Evolutionary conservation across 1,139 yeast species (phyloP).

Genomic region (Magnusiomyces sp.): DNA sequence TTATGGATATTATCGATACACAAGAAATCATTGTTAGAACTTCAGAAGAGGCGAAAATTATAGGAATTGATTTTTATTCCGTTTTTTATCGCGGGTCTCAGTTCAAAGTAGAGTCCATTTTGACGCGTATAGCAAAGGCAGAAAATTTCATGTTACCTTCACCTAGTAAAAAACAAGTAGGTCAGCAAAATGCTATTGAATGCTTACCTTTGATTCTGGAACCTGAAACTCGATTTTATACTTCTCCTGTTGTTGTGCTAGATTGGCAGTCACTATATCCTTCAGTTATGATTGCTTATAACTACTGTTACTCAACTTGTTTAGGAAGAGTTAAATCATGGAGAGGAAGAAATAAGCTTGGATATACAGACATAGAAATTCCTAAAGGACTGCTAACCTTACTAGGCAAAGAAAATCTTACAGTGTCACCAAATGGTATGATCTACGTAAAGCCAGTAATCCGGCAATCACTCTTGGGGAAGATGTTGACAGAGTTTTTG

Average conservation of each 20-base stretch:
- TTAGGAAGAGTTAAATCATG: constrained; percentile 59
- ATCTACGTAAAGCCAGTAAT: constrained; percentile 60
- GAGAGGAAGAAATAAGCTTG: constrained; percentile 43
- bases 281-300: constrained; percentile 83
- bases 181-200: constrained; percentile 77
- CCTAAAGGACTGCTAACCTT: constrained; percentile 51
- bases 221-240: constrained; percentile 76
- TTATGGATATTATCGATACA: constrained; percentile 45
- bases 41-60: constrained; percentile 73
- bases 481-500: constrained; percentile 75
- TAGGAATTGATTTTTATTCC: constrained; percentile 86
- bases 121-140: constrained; percentile 62
- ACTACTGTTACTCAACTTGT: constrained; percentile 83
- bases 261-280: constrained; percentile 95
- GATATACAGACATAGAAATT: constrained; percentile 41
- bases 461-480: constrained; percentile 67
- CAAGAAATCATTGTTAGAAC: constrained; percentile 65
- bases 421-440: constrained; percentile 78
- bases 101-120: constrained; percentile 79
- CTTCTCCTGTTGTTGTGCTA: constrained; percentile 78
- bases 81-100: constrained; percentile 89
- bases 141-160: constrained; percentile 69
- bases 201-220: constrained; percentile 89
- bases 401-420: constrained; percentile 43
- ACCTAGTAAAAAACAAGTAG: constrained; percentile 75